Base-by-base conservation (phyloP, 2,329 filamentous ascomycete species). In the Eutypa lata region DNA sequence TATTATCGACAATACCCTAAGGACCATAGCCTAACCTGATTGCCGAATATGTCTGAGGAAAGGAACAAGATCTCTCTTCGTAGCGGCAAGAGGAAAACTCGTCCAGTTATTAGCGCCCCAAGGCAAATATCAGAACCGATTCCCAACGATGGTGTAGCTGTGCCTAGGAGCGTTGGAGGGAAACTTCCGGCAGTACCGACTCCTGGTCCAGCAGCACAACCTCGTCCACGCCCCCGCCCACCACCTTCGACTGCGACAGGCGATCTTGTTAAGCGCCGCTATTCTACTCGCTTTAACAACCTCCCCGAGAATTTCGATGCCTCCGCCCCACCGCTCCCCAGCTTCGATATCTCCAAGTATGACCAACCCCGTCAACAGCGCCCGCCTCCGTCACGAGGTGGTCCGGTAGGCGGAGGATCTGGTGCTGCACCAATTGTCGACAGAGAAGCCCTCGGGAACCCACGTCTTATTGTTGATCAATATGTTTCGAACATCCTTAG, bases 181-280 rank as follows among this genome's bases (percentile, higher is more conserved):
- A 66, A 68, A 57, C 11, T 24, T 21, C 14, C 42, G 14, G 46
- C 55, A 53, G 61, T 57, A 56, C 65, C 56, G 59, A 58, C 67
- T 59, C 45, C 53, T 5, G 59, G 54, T 55, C 53, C 62, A 56
- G 52, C 73, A 74, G 54, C 73, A 21, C 75, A 56, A 19, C 62
- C 64, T 42, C 62, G 62, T 48, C 63, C 57, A 49, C 59, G 62
- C 42, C 42, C 42, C 19, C 42, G 78, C 37, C 77, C 77, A 33
- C 76, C 77, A 11, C 80, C 80, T 35, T 68, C 73, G 53, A 73
- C 74, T 43, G 77, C 82, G 82, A 87, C 84, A 1, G 83, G 83
- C 22, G 93, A 99, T 70, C 78, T 97, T 50, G 92, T 99, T 54
- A 97, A 97, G 76, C 83, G 91, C 62, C 81, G 94, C 62, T 99